Conservation (phyloP, 1,284 basidiomycete species). For the Ceratobasidium sp. region DNA sequence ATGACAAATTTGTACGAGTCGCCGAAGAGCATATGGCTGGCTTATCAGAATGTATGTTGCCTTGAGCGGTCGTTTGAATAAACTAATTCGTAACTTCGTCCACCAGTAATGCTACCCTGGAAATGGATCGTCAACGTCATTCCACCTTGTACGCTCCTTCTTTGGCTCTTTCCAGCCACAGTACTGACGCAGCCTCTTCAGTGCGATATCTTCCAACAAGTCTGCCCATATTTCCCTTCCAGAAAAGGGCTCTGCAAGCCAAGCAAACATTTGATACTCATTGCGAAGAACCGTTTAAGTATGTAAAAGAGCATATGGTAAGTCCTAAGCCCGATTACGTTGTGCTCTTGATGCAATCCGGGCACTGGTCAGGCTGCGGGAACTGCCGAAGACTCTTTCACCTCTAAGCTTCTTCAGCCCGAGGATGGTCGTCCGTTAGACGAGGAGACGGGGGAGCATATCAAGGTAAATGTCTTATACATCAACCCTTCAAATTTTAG, state of each 20-base stretch:
- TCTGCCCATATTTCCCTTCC: not conserved
- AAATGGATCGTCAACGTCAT: constrained; percentile 13
- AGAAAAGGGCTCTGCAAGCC: not conserved
- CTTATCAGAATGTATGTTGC: not conserved
- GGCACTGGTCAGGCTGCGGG: not conserved
- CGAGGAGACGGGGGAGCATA: not conserved
- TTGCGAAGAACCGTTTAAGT: not conserved
- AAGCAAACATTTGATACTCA: not conserved
- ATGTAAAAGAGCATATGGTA: constrained; percentile 7
- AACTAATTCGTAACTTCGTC: not conserved
- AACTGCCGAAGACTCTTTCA: not conserved
- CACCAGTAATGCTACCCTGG: constrained; percentile 9
- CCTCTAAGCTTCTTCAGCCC: constrained; percentile 9
- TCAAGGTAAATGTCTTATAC: not conserved
- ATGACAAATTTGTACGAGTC: not conserved
- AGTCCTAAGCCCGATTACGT: too few species aligned
- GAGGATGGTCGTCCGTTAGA: not conserved
- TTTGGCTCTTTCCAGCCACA: not conserved
- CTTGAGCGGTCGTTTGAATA: not conserved
- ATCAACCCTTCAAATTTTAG: not conserved
- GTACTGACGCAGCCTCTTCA: not conserved
- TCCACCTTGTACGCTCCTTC: constrained; percentile 1
- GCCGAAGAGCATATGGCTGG: constrained; percentile 13
- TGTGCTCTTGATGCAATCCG: not conserved
- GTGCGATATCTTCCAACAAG: constrained; percentile 6